Base-by-base conservation (phyloP, 2,329 filamentous ascomycete genomes). In the Penicillium sp. region DNA sequence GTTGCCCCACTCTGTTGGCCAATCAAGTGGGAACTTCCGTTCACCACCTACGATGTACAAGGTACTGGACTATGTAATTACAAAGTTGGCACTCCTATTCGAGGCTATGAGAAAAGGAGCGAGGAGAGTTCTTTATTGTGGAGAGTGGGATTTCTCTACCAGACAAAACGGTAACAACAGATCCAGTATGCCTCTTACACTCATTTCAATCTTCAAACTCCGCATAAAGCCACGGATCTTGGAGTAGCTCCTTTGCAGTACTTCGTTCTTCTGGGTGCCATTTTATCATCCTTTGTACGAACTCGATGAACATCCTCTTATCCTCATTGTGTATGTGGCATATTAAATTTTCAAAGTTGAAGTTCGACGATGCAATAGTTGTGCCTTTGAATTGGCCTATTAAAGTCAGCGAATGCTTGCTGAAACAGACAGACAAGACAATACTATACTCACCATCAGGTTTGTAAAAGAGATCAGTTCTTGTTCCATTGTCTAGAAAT, bases 201-300 rank as follows among this genome's bases (percentile, higher is more conserved):
- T 10, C 27, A 33, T 23, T 19, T 50, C 34, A 50, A 29, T 40
- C 25, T 40, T 25, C 27, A 43, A 44, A 2, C 1, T 51, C 41
- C 15, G 45, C 34, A 47, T 45, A 59, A 46, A 76, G 63, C 72
- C 72, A 73, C 69, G 43, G 68, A 57, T 71, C 65, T 25, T 70
- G 59, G 2, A 70, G 62, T 11, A 71, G 49, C 53, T 72, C 67
- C 23, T 65, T 67, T 36, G 69, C 68, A 11, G 70, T 71, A 57
- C 63, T 68, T 48, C 69, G 62, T 44, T 71, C 63, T 51, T 71
- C 66, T 2, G 68, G 69, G 4, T 58, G 27, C 70, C 70, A 72
- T 40, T 59, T 62, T 39, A 71, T 55, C 67, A 71, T 70, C 39
- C 64, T 63, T 55, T 62, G 64, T 2, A 67, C 64, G 46, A 72